Evolutionary conservation across 352 stramenopile genomes (phyloP).

Genomic region (Pythium volutum): DNA sequence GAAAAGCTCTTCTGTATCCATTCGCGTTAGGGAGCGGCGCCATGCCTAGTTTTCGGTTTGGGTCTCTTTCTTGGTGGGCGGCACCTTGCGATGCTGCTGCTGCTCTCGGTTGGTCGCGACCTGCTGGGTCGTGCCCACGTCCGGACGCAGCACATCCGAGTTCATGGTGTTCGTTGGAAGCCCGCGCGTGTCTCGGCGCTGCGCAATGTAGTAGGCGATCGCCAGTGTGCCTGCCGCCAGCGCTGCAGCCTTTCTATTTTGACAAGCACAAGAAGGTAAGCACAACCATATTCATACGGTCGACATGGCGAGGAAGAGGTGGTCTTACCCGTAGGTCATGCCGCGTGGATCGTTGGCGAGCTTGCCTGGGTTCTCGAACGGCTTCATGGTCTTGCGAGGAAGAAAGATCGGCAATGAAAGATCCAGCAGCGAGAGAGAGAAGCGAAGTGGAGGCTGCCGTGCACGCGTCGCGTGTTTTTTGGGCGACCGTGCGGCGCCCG

Average conservation of each 20-base stretch:
- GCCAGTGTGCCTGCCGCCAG: constrained; percentile 20
- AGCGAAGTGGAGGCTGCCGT: background rate
- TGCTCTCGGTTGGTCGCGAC: constrained; percentile 24
- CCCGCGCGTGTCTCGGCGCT: constrained; percentile 18
- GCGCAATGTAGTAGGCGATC: constrained; percentile 22
- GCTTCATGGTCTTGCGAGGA: constrained; percentile 6
- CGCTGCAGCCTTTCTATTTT: constrained; percentile 21
- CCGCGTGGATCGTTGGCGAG: constrained; percentile 20
- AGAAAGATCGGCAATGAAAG: background rate
- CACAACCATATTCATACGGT: constrained; percentile 1
- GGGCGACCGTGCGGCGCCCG: background rate
- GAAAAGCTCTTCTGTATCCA: background rate
- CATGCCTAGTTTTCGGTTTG: constrained; percentile 8
- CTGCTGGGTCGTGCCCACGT: constrained; percentile 25
- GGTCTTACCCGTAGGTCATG: constrained; percentile 25
- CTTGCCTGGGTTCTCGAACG: constrained; percentile 26
- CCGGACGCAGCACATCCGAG: constrained; percentile 17
- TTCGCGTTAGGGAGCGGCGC: constrained; percentile 9
- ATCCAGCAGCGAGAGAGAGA: background rate
- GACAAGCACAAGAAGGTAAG: too few species aligned
- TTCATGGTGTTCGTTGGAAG: constrained; percentile 10
- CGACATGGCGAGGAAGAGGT: background rate
- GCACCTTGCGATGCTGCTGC: constrained; percentile 24
- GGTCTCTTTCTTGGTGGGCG: constrained; percentile 16
- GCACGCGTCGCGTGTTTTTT: background rate